Percentiles rank a stretch among this genome's conserved stretches.
These are phyloP conservation scores for Hymenoscyphus occultus DNA, from an alignment of 2,329 filamentous ascomycete genomes.

Conservation along the genomic window DNA sequence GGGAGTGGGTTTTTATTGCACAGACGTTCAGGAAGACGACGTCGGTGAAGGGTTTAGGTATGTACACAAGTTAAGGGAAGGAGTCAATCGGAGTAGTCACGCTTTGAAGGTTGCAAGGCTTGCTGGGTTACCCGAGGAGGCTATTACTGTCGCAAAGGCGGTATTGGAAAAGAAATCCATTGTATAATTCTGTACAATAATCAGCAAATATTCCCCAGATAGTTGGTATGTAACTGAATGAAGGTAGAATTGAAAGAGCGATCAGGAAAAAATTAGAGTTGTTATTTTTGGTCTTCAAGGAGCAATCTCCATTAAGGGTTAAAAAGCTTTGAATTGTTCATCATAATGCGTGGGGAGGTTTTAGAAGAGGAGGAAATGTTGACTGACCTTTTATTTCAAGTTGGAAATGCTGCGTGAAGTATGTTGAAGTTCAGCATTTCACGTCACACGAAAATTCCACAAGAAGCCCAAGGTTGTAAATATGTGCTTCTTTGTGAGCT, in stretches of 20 bases:
- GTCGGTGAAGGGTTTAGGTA: constrained; percentile 71
- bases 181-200: constrained; percentile 48
- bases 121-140: constrained; percentile 74
- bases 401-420: constrained; percentile 6
- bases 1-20: constrained; percentile 64
- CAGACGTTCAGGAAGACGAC: constrained; percentile 74
- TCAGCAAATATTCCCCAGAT: constrained; percentile 53
- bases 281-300: constrained; percentile 41
- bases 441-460: constrained; percentile 15
- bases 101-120: constrained; percentile 91
- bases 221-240: constrained; percentile 13
- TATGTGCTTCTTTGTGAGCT: constrained; percentile 25
- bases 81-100: constrained; percentile 84
- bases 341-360: constrained; percentile 31
- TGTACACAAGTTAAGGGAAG: constrained; percentile 75
- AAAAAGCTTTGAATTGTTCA: constrained; percentile 41
- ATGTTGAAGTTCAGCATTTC: constrained; percentile 10
- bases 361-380: constrained; percentile 11
- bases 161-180: constrained; percentile 29
- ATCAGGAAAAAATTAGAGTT: constrained; percentile 45
- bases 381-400: constrained; percentile 27
- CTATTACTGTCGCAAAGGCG: constrained; percentile 60
- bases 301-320: constrained; percentile 38
- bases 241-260: constrained; percentile 16
- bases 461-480: constrained; percentile 9